A percentile compares a stretch with the other conserved stretches of the same genome.
These are phyloP conservation scores for Auricularia sp. DNA, from an alignment of 768 basidiomycete species.

Conservation along the genomic window DNA sequence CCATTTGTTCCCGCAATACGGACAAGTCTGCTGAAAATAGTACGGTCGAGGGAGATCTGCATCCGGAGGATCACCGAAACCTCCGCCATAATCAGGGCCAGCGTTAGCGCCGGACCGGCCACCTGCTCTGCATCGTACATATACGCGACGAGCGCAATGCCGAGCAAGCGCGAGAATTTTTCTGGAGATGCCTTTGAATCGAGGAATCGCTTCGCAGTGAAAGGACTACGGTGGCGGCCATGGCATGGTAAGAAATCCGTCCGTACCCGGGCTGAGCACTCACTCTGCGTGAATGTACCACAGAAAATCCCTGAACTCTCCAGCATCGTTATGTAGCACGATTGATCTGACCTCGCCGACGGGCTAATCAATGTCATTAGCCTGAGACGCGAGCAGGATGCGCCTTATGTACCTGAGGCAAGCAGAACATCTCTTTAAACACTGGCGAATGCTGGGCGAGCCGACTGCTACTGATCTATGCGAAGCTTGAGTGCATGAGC, in stretches of 20 bases:
- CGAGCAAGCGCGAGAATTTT: neutral
- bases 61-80: neutral
- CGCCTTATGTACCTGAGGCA: neutral
- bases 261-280: neutral
- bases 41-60: neutral
- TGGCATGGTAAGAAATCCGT: neutral
- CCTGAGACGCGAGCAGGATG: neutral
- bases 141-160: neutral
- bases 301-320: neutral
- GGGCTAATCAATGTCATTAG: neutral
- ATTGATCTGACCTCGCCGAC: neutral
- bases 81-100: neutral
- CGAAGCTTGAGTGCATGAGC: neutral
- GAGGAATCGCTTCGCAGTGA: neutral
- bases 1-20: no score
- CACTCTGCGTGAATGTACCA: neutral
- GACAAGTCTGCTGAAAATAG: no score
- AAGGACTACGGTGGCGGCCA: neutral
- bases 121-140: neutral
- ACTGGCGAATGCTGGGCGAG: neutral
- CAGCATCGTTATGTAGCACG: neutral
- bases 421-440: neutral
- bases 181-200: neutral
- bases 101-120: neutral
- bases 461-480: neutral